Percentiles rank a stretch among this genome's conserved stretches.
phyloP scores from a whole-genome alignment of 2,329 filamentous ascomycete species.

The Davidsoniella australis region DNA sequence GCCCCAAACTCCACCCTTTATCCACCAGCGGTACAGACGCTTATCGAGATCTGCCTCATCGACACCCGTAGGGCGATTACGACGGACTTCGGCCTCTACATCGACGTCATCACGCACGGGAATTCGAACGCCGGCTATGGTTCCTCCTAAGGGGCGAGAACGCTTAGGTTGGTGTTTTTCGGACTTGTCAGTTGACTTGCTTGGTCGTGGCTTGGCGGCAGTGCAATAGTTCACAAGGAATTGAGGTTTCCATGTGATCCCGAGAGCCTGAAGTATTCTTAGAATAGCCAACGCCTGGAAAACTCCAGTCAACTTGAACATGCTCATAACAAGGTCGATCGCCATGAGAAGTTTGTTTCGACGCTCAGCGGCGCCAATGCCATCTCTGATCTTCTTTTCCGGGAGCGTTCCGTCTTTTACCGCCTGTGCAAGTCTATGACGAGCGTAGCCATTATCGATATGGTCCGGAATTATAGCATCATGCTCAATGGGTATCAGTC shows the following conservation, averaged over 20 bases:
- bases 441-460: slow-evolving; percentile 40
- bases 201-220: not conserved
- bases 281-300: slow-evolving; percentile 35
- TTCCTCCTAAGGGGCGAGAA: not conserved
- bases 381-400: slow-evolving; percentile 33
- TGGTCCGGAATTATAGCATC: slow-evolving; percentile 23
- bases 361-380: slow-evolving; percentile 63
- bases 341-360: slow-evolving; percentile 64
- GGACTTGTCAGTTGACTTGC: not conserved
- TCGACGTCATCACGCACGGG: slow-evolving; percentile 45
- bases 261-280: not conserved
- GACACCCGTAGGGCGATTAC: slow-evolving; percentile 28
- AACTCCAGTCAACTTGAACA: slow-evolving; percentile 46
- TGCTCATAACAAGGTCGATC: slow-evolving; percentile 58
- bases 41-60: slow-evolving; percentile 53
- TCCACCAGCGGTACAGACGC: slow-evolving; percentile 72
- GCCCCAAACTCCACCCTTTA: slow-evolving; percentile 69
- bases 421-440: slow-evolving; percentile 51
- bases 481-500: slow-evolving; percentile 36
- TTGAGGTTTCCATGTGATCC: slow-evolving; percentile 22
- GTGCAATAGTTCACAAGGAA: slow-evolving; percentile 23
- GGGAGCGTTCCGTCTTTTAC: slow-evolving; percentile 21
- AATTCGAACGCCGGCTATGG: slow-evolving; percentile 9
- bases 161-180: slow-evolving; percentile 20
- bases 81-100: slow-evolving; percentile 63